phyloP scores from a whole-genome alignment of 2,329 filamentous ascomycete genomes.

The Xylariaceae sp. region DNA sequence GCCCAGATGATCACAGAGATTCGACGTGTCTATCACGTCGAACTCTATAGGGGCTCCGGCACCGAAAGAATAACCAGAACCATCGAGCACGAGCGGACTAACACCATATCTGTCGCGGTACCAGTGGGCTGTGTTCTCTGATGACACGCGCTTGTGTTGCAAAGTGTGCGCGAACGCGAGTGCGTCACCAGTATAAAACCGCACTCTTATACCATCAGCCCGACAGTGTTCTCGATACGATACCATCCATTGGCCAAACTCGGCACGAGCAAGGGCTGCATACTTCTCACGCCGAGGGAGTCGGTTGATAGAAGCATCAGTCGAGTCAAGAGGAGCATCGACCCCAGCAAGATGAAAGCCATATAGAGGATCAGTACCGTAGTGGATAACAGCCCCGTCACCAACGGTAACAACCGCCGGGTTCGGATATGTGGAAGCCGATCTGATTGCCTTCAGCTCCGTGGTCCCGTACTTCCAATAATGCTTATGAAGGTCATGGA shows the following conservation, averaged over 20 bases:
- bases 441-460: constrained; percentile 9
- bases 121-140: constrained; percentile 35
- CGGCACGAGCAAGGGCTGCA: constrained; percentile 34
- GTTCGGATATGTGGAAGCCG: constrained; percentile 31
- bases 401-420: constrained; percentile 40
- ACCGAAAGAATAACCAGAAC: constrained; percentile 35
- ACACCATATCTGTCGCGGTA: constrained; percentile 39
- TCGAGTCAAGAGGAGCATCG: constrained; percentile 33
- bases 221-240: constrained; percentile 33
- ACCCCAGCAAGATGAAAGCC: constrained; percentile 53
- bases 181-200: constrained; percentile 46
- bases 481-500: constrained; percentile 23
- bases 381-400: constrained; percentile 38
- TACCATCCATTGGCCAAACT: constrained; percentile 44
- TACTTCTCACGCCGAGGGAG: constrained; percentile 10
- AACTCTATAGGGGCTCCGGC: constrained; percentile 40
- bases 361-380: constrained; percentile 47
- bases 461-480: constrained; percentile 35
- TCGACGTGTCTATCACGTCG: constrained; percentile 54
- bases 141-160: constrained; percentile 34
- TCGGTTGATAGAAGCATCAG: neutral
- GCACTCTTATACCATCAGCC: constrained; percentile 34
- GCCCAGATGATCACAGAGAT: constrained; percentile 43
- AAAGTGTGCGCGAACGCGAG: constrained; percentile 50
- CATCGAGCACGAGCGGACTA: constrained; percentile 37